Conservation (phyloP, 2,329 filamentous ascomycete genomes). For the Fusarium chlamydosporum region DNA sequence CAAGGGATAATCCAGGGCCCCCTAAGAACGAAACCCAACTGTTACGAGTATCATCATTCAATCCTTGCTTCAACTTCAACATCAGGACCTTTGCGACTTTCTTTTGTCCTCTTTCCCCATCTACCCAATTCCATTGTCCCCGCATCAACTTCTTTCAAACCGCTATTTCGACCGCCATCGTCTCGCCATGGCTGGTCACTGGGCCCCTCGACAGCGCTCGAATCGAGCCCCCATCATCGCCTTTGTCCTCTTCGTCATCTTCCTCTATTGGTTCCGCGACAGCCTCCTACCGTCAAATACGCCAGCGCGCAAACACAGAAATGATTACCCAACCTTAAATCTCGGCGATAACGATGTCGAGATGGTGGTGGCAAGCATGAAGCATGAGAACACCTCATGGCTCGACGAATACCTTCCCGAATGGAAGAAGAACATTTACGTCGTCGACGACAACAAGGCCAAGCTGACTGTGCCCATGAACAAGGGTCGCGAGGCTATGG, state of each 20-base stretch:
- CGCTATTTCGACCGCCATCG: constrained; percentile 27
- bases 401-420: constrained; percentile 58
- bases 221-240: constrained; percentile 49
- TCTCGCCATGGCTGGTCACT: constrained; percentile 45
- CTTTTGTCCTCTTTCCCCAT: constrained; percentile 16
- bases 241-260: constrained; percentile 46
- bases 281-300: constrained; percentile 41
- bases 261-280: constrained; percentile 49
- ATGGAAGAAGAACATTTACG: constrained; percentile 69
- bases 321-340: constrained; percentile 32
- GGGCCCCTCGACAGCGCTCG: constrained; percentile 49
- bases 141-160: not conserved
- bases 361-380: constrained; percentile 55
- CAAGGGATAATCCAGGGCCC: constrained; percentile 42
- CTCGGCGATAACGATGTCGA: constrained; percentile 52
- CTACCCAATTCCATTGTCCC: not conserved
- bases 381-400: constrained; percentile 57
- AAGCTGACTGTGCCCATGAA: constrained; percentile 64
- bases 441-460: constrained; percentile 65
- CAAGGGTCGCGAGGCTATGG: constrained; percentile 68
- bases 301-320: constrained; percentile 28
- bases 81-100: constrained; percentile 15
- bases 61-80: constrained; percentile 39
- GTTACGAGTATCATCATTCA: constrained; percentile 36
- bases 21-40: constrained; percentile 32